Evolutionary conservation across 805 yeast genomes (phyloP).

Genomic region (Zygotorulaspora sp.): DNA sequence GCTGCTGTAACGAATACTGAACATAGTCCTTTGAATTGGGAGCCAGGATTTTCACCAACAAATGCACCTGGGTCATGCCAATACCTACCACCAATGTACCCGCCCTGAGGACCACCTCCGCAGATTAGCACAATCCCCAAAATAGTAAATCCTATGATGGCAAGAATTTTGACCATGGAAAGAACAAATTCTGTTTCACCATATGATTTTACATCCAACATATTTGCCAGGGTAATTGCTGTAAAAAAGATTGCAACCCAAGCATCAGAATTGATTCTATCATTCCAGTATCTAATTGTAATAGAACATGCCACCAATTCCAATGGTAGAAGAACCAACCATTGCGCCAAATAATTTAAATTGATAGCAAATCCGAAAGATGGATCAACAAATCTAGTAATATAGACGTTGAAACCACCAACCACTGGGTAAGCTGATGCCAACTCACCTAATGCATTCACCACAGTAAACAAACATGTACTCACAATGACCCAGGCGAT

Average conservation of each 20-base stretch:
- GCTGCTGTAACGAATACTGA: slow-evolving; percentile 75
- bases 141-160: slow-evolving; percentile 46
- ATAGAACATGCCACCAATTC: slow-evolving; percentile 59
- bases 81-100: slow-evolving; percentile 46
- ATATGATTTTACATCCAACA: slow-evolving; percentile 50
- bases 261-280: slow-evolving; percentile 49
- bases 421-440: slow-evolving; percentile 51
- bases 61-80: slow-evolving; percentile 59
- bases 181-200: slow-evolving; percentile 56
- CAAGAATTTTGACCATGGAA: slow-evolving; percentile 44
- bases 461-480: slow-evolving; percentile 54
- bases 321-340: slow-evolving; percentile 53
- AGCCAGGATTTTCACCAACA: slow-evolving; percentile 35
- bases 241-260: slow-evolving; percentile 56
- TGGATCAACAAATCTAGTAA: slow-evolving; percentile 51
- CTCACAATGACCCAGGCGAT: slow-evolving; percentile 55
- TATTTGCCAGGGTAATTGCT: slow-evolving; percentile 44
- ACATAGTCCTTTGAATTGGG: slow-evolving; percentile 57
- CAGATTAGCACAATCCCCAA: slow-evolving; percentile 45
- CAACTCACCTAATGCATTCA: slow-evolving; percentile 50
- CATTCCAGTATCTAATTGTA: slow-evolving; percentile 52
- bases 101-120: slow-evolving; percentile 51
- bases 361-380: slow-evolving; percentile 53
- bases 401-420: slow-evolving; percentile 49
- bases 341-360: slow-evolving; percentile 50